Percentiles rank a stretch among this genome's conserved stretches.
phyloP scores from a whole-genome alignment of 805 yeast genomes.

The Candida pini region DNA sequence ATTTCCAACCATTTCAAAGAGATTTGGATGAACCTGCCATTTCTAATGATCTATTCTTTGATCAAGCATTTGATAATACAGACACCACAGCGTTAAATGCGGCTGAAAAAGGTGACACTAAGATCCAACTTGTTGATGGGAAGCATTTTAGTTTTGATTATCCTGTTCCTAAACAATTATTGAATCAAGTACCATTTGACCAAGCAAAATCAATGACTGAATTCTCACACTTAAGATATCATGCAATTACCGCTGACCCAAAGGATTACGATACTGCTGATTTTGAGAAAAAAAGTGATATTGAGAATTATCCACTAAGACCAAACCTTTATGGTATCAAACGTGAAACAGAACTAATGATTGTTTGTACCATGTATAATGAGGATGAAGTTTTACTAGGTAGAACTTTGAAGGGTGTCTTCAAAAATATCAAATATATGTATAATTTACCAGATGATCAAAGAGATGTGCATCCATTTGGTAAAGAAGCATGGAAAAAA shows the following conservation, averaged over 20 bases:
- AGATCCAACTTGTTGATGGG: constrained; percentile 54
- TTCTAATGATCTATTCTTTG: constrained; percentile 11
- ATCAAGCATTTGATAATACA: constrained; percentile 7
- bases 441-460: constrained; percentile 38
- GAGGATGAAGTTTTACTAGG: constrained; percentile 82
- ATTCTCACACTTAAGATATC: constrained; percentile 83
- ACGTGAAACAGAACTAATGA: constrained; percentile 77
- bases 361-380: constrained; percentile 88
- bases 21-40: constrained; percentile 27
- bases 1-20: constrained; percentile 22
- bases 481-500: constrained; percentile 89
- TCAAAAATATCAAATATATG: constrained; percentile 78
- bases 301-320: constrained; percentile 44
- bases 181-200: constrained; percentile 41
- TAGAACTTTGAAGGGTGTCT: constrained; percentile 82
- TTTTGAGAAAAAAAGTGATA: constrained; percentile 36
- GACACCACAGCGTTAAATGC: constrained; percentile 15
- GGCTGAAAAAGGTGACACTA: constrained; percentile 25
- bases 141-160: constrained; percentile 75
- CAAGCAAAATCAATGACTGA: constrained; percentile 31
- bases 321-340: constrained; percentile 71
- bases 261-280: constrained; percentile 52
- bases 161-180: constrained; percentile 66
- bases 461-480: constrained; percentile 66
- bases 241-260: constrained; percentile 93